Base-by-base conservation (phyloP, 2,329 filamentous ascomycete genomes). In the Neonectria ditissima region DNA sequence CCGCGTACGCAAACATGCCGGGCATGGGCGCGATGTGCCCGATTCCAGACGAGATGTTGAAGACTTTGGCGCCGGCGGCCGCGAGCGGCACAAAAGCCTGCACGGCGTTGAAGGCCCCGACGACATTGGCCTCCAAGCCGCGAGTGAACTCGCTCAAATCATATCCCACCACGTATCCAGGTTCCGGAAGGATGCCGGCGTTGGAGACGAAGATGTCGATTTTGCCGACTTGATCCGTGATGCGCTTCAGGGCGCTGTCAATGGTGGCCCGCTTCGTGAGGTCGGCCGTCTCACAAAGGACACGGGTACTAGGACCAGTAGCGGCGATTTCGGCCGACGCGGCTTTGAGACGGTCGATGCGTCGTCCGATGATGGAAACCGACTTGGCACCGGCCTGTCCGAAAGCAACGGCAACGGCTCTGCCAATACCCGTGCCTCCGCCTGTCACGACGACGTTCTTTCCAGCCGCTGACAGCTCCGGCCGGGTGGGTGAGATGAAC, bases 361-460 rank as follows among this genome's bases (percentile, higher is more conserved):
- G 76, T 3, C 83, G 79, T 2, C 78, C 81, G 0, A 80, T 44
- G 32, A 86, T 76, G 18, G 78, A 72, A 11, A 84, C 69, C 0
- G 73, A 74, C 2, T 68, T 51, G 2, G 80, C 79, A 0, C 76
- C 76, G 0, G 83, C 84, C 7, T 71, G 66, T 2, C 79, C 75
- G 63, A 84, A 92, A 24, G 88, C 80, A 45, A 84, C 81, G 1
- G 89, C 89, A 9, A 90, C 84, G 0, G 88, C 86, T 62, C 86
- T 85, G 1, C 89, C 89, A 26, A 92, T 86, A 11, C 89, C 88
- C 0, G 83, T 84, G 2, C 85, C 85, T 4, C 85, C 89, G 44
- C 90, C 90, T 1, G 88, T 91, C 70, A 92, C 88, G 14, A 92
- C 80, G 5, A 90, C 84, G 10, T 83, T 87, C 28, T 76, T 74